Evolutionary conservation across 768 basidiomycete species (phyloP).

Genomic region (Leccinum rimulosum): DNA sequence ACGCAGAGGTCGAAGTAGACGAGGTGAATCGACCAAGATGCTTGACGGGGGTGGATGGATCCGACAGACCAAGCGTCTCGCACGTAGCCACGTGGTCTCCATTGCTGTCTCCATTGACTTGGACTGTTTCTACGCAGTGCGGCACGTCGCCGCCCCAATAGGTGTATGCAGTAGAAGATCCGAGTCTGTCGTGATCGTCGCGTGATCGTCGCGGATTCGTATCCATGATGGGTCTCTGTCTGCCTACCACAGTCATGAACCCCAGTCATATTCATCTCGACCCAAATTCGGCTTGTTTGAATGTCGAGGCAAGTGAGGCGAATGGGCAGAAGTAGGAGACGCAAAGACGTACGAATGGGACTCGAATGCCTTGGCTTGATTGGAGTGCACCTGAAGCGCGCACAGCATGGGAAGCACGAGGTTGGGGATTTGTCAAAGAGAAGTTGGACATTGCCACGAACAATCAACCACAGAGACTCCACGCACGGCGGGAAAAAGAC

Average conservation of each 20-base stretch:
- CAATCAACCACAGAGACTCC: not conserved
- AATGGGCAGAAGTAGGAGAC: not conserved
- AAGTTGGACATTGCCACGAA: not conserved
- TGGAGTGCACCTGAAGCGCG: not conserved
- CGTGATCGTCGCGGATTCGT: too few species aligned
- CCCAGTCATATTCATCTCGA: conserved; percentile 1
- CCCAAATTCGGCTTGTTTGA: conserved; percentile 1
- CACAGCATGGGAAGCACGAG: not conserved
- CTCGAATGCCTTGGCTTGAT: conserved; percentile 4
- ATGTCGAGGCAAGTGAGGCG: conserved; percentile 2
- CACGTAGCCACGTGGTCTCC: not conserved
- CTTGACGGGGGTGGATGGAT: conserved; percentile 17
- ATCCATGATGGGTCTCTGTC: conserved; percentile 24
- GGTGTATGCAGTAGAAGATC: conserved; percentile 29
- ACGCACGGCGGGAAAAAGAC: conserved; percentile 1
- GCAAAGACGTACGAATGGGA: too few species aligned
- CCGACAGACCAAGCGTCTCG: conserved; percentile 7
- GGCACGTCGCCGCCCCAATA: conserved; percentile 10
- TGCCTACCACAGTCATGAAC: conserved; percentile 17
- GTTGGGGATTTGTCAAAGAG: not conserved
- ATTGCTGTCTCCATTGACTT: conserved; percentile 11
- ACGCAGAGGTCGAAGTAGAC: not conserved
- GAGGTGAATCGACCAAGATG: conserved; percentile 9
- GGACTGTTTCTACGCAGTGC: conserved; percentile 2
- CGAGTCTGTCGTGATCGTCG: conserved; percentile 28